These are phyloP conservation scores for Mortierella sp. DNA, from an alignment of 371 early-diverging fungal genomes.

Conservation along the genomic window DNA sequence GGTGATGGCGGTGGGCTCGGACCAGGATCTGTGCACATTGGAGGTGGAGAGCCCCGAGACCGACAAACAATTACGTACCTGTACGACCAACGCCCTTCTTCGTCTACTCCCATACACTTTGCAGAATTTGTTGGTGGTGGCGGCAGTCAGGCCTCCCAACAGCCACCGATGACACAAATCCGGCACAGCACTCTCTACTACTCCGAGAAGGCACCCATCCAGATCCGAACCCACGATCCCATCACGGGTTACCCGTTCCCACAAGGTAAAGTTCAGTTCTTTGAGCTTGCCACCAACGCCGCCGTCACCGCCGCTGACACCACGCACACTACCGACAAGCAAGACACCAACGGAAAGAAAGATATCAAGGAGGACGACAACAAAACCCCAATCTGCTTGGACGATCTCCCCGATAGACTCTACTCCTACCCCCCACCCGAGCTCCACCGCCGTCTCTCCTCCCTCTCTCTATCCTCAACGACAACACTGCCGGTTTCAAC, in stretches of 20 bases:
- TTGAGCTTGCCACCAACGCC: not conserved
- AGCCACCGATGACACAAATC: not conserved
- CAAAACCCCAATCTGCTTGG: not conserved
- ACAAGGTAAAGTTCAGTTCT: not conserved
- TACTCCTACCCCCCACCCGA: not conserved
- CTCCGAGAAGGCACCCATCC: conserved; percentile 7
- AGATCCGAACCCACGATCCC: conserved; percentile 7
- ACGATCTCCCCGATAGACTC: not conserved
- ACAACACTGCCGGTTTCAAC: not conserved
- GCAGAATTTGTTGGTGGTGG: not conserved
- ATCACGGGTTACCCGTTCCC: not conserved
- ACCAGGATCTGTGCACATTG: not conserved
- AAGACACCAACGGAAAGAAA: not conserved
- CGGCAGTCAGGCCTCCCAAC: not conserved
- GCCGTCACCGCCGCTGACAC: not conserved
- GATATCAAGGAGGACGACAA: not conserved
- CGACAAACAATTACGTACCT: not conserved
- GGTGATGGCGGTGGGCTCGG: not conserved
- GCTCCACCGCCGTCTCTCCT: not conserved
- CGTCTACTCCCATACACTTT: not conserved
- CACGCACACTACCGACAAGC: not conserved
- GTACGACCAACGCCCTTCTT: not conserved
- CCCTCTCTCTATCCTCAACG: not conserved
- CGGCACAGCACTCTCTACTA: not conserved
- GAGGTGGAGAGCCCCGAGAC: not conserved